Evolutionary conservation across 148 eudicot species (phyloP).

Genomic region (Amaranthus cruentus): DNA sequence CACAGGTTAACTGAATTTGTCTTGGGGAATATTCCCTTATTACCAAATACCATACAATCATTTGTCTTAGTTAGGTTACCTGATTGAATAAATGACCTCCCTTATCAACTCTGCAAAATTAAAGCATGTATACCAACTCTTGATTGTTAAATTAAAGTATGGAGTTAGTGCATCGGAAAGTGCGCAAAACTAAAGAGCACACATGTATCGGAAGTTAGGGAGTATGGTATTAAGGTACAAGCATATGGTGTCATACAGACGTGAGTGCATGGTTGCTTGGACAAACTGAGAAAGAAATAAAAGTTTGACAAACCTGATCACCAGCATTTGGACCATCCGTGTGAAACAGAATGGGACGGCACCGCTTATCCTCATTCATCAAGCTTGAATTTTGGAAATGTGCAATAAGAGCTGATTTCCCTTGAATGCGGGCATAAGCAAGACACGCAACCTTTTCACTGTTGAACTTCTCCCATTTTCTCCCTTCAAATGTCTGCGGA

Average conservation of each 20-base stretch:
- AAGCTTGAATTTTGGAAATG: slow-evolving; percentile 86
- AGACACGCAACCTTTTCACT: slow-evolving; percentile 76
- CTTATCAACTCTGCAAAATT: background rate
- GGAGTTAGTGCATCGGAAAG: too few species aligned
- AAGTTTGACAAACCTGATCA: slow-evolving; percentile 46
- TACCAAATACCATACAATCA: background rate
- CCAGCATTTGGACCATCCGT: slow-evolving; percentile 78
- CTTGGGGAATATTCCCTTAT: background rate
- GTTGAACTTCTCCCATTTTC: slow-evolving; percentile 80
- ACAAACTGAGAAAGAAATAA: background rate
- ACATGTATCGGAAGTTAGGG: too few species aligned
- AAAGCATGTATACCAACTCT: slow-evolving; percentile 7
- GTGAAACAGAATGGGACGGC: slow-evolving; percentile 73
- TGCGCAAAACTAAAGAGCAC: too few species aligned
- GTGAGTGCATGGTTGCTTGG: too few species aligned
- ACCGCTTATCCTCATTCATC: slow-evolving; percentile 85
- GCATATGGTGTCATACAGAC: too few species aligned
- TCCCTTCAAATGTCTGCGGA: slow-evolving; percentile 65
- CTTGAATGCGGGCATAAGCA: slow-evolving; percentile 83
- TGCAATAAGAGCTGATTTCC: slow-evolving; percentile 67
- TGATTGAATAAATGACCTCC: background rate
- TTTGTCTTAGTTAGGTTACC: background rate
- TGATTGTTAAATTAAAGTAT: background rate
- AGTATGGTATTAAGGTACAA: too few species aligned
- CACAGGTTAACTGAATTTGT: background rate